Evolutionary conservation across 2,329 filamentous ascomycete genomes (phyloP), one percentile per base, ranked within the genome.

Genomic region (Trichoderma polysporum): DNA sequence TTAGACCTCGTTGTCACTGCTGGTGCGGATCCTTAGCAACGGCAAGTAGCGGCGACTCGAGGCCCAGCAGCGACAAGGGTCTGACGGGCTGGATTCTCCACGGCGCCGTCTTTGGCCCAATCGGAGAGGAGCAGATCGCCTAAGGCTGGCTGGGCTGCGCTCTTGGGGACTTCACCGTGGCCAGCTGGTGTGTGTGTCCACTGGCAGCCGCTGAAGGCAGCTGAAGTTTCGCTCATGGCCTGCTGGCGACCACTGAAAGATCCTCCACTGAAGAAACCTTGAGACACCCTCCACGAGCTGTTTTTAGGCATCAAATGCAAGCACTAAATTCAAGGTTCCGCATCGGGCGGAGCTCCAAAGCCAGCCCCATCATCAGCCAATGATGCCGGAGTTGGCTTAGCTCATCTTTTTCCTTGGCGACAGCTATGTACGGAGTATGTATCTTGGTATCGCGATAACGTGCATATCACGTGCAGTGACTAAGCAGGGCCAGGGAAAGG

Each of bases 21-120:
- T 54, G 66, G 66, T 35, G 53, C 37, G 61, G 47, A 54, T 57
- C 54, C 68, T 71, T 73, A 74, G 71, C 73, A 70, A 49, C 49
- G 53, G 45, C 66, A 70, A 54, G 70, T 71, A 72, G 71, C 70
- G 61, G 68, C 10, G 67, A 66, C 68, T 60, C 50, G 17, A 50
- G 35, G 53, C 67, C 59, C 68, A 56, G 45, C 58, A 52, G n/a
- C 25, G 19, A 13, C 53, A 52, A 53, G 53, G 62, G 27, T 19
- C 41, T 22, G 27, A 22, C 25, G 39, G 59, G 59, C 47, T 37
- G 35, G 47, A 45, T 41, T 58, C 66, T 45, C 66, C 66, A 65
- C 56, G 54, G 63, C 19, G 63, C 33, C 33, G 39, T n/a, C 13
- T 25, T 4, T 1, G 17, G 41, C 13, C 66, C 66, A 68, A 68